phyloP scores from a whole-genome alignment of 345 rosid species.

The Cardamine chenopodiifolia region DNA sequence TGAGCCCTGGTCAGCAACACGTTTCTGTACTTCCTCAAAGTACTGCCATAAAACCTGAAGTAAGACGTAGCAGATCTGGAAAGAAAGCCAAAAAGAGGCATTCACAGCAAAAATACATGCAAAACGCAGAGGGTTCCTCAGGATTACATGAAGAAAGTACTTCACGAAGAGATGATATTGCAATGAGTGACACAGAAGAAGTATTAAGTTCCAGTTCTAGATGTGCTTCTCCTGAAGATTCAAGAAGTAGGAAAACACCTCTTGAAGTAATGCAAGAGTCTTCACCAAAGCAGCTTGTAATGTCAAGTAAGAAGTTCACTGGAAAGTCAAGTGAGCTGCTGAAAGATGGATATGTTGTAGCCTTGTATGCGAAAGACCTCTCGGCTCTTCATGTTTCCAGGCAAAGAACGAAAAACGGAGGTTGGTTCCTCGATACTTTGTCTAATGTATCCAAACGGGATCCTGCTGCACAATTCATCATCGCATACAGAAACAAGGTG shows the following conservation, averaged over 20 bases:
- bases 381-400: conserved; percentile 81
- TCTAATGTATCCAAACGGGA: conserved; percentile 91
- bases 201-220: conserved; percentile 77
- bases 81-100: conserved; percentile 97
- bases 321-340: conserved; percentile 63
- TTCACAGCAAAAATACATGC: conserved; percentile 65
- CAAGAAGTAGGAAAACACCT: conserved; percentile 82
- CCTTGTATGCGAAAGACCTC: conserved; percentile 76
- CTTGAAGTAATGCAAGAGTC: conserved; percentile 65
- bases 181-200: conserved; percentile 90
- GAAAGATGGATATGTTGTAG: conserved; percentile 90
- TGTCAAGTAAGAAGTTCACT: conserved; percentile 55
- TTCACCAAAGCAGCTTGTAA: conserved; percentile 52
- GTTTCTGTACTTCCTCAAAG: conserved; percentile 56
- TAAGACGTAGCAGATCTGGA: conserved; percentile 76
- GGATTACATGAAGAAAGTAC: conserved; percentile 67
- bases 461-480: conserved; percentile 97
- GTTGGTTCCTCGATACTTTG: conserved; percentile 92
- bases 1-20: conserved; percentile 58
- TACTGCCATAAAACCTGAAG: conserved; percentile 56
- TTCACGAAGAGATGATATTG: conserved; percentile 76
- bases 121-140: conserved; percentile 64
- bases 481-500: conserved; percentile 87
- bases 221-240: conserved; percentile 79
- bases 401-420: conserved; percentile 94